phyloP scores from a whole-genome alignment of 345 rosid species.

The Sisymbrium altissimum region DNA sequence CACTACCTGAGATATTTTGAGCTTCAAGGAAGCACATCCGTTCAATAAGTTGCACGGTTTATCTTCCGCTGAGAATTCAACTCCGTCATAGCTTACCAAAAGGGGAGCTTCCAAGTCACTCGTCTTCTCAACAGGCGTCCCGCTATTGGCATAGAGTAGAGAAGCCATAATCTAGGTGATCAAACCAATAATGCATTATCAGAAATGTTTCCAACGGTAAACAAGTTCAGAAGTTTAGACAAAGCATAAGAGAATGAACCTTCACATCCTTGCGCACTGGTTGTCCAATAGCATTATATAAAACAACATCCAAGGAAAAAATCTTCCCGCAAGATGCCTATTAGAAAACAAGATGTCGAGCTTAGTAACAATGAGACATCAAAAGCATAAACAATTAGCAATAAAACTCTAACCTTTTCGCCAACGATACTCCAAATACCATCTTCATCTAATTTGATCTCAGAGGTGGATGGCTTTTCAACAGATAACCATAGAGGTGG shows the following conservation, averaged over 20 bases:
- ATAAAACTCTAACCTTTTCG: constrained; percentile 60
- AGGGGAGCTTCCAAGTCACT: constrained; percentile 72
- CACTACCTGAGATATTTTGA: constrained; percentile 76
- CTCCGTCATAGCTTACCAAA: constrained; percentile 68
- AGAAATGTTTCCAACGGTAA: not conserved
- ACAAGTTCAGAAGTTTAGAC: not conserved
- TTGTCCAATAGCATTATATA: constrained; percentile 59
- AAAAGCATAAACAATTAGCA: not conserved
- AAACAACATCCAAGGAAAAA: constrained; percentile 68
- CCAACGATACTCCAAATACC: constrained; percentile 79
- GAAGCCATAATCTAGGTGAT: constrained; percentile 59
- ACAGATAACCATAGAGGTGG: constrained; percentile 62
- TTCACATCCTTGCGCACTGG: constrained; percentile 59
- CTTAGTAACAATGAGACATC: not conserved
- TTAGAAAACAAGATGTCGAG: not conserved
- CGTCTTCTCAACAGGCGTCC: constrained; percentile 61
- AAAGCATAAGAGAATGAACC: constrained; percentile 42
- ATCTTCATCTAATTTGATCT: constrained; percentile 59
- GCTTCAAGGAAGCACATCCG: constrained; percentile 77
- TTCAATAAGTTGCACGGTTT: constrained; percentile 55
- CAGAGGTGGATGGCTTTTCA: constrained; percentile 54
- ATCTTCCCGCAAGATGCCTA: constrained; percentile 78
- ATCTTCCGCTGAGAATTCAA: constrained; percentile 63
- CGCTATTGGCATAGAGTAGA: constrained; percentile 66
- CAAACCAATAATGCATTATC: constrained; percentile 5